Base-by-base conservation (phyloP, 306 rosid genomes). In the Vigna reflexopilosa region DNA sequence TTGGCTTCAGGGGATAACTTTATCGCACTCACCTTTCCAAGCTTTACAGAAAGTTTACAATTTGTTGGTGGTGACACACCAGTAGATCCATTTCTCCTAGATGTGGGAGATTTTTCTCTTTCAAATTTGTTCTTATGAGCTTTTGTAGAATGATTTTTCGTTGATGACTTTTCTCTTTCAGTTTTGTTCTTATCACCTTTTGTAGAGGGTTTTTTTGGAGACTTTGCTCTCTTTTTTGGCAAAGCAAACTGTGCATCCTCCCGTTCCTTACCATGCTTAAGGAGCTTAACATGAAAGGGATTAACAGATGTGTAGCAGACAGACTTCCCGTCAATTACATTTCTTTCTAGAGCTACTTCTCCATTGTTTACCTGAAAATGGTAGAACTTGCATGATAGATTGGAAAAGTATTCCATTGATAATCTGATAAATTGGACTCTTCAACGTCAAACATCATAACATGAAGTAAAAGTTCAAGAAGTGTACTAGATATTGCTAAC, bases 331-430 rank as follows among this genome's bases (percentile, higher is more conserved):
- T 81, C 72, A 16, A 42, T 77, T 65, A 74, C 86, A 75, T 80
- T 79, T 82, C 85, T 87, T 67, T 91, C 85, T 76, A 95, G 79
- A 77, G 89, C 89, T 19, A 90, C 89, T 14, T 89, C 89, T 52
- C 93, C 93, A 58, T 95, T 93, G 86, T 95, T 95, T 49, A 91
- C 98, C 99, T 95, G 92, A 88, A 85, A 80, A 51, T 76, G 15
- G 73, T 19, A 26, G 17, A 72, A 40, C 6, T 70, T 52, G 15
- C 48, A 16, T 58, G 9, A 73, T 36, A 42, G 10, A 63, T 47
- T n/a, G 54, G 51, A 47, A 67, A 36, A 40, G 59, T 26, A 63
- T 44, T 24, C 55, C 50, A 30, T 2, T 54, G 72, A 64, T 42
- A 44, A 73, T 20, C 40, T 40, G 30, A 49, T 24, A 40, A 4